Evolutionary conservation across 805 yeast species (phyloP).

Genomic region (Wickerhamiella australiensis): DNA sequence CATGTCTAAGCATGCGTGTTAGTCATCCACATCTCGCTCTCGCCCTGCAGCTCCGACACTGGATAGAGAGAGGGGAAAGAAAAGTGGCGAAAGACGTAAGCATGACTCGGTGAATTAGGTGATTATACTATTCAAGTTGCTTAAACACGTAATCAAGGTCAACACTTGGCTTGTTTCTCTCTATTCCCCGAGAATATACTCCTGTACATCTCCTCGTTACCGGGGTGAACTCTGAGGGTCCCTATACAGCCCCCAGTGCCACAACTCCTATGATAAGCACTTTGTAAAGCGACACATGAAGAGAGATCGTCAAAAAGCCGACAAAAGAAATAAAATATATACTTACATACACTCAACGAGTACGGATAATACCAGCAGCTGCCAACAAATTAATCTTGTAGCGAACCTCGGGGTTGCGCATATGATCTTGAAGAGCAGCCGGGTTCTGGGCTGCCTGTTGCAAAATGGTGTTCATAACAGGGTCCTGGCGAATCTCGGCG

Average conservation of each 20-base stretch:
- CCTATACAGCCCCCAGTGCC: neutral
- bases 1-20: slow-evolving; percentile 5
- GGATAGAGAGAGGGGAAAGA: neutral
- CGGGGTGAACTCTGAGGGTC: neutral
- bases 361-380: slow-evolving; percentile 94
- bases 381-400: slow-evolving; percentile 78
- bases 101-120: neutral
- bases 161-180: too few relatives aligned
- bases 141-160: too few relatives aligned
- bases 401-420: slow-evolving; percentile 88
- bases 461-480: slow-evolving; percentile 90
- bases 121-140: neutral
- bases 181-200: too few relatives aligned
- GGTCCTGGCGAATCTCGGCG: slow-evolving; percentile 82
- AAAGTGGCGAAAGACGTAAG: neutral
- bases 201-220: neutral
- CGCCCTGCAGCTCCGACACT: neutral
- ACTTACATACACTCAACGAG: slow-evolving; percentile 38
- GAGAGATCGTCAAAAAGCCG: neutral
- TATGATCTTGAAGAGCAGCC: slow-evolving; percentile 92
- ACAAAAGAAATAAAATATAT: neutral
- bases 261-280: neutral
- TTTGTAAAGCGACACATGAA: too few relatives aligned
- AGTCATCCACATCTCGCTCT: neutral
- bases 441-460: slow-evolving; percentile 92